These are phyloP conservation scores for Lepiota brunneoincarnata DNA, from an alignment of 768 basidiomycete genomes.

Conservation along the genomic window DNA sequence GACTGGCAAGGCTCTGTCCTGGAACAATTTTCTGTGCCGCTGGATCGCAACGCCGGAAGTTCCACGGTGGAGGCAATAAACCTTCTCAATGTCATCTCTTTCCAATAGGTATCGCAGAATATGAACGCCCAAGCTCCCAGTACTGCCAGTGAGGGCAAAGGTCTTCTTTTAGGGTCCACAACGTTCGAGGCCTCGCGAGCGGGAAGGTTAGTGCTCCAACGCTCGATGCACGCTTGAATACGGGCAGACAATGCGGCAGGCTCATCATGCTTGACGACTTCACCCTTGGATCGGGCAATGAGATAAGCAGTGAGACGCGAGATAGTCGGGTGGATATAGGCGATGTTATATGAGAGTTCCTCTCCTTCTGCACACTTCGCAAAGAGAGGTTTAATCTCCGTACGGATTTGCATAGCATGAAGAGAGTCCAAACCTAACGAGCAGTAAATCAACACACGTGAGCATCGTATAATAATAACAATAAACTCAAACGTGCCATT, in stretches of 20 bases:
- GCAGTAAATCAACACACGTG: neutral
- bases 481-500: neutral
- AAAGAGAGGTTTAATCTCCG: constrained; percentile 5
- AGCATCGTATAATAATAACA: neutral
- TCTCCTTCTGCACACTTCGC: neutral
- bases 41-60: neutral
- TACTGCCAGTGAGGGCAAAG: constrained; percentile 31
- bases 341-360: constrained; percentile 10
- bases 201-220: constrained; percentile 3
- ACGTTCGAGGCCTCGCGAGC: neutral
- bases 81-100: constrained; percentile 12
- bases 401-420: constrained; percentile 11
- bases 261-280: neutral
- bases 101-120: constrained; percentile 21
- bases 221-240: neutral
- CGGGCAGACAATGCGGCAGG: neutral
- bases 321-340: constrained; percentile 4
- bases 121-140: constrained; percentile 29
- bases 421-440: constrained; percentile 13
- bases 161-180: constrained; percentile 13
- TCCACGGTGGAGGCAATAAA: constrained; percentile 25
- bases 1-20: neutral
- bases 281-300: neutral
- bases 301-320: constrained; percentile 6
- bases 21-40: constrained; percentile 5